Conservation (phyloP, 805 yeast genomes). For the Lachancea thermotolerans region DNA sequence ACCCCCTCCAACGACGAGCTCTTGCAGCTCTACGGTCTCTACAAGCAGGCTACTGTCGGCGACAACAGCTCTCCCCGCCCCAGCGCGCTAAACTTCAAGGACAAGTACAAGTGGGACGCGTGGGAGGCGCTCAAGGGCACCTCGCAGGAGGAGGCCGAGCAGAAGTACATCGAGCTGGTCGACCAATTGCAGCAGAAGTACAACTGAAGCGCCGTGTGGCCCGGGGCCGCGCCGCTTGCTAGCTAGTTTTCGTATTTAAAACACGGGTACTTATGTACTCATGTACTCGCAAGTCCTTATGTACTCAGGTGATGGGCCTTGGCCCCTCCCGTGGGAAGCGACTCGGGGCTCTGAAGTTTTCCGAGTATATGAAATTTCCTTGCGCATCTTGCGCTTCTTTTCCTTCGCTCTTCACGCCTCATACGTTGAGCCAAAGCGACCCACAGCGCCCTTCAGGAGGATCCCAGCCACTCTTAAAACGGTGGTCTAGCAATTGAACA, state of each 20-base stretch:
- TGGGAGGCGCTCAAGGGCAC: conserved; percentile 88
- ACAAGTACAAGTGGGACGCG: conserved; percentile 96
- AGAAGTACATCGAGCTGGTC: conserved; percentile 64
- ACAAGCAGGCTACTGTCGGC: conserved; percentile 96
- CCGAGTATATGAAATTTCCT: too few species aligned
- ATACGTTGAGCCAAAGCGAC: too few species aligned
- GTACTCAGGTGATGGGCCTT: too few species aligned
- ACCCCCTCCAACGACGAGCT: conserved; percentile 86
- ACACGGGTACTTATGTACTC: not conserved
- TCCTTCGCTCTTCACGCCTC: too few species aligned
- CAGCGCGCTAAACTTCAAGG: conserved; percentile 86
- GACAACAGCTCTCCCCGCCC: conserved; percentile 87
- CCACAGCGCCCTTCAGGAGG: too few species aligned
- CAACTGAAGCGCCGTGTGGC: conserved; percentile 6
- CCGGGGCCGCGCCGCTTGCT: not conserved
- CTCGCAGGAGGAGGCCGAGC: conserved; percentile 85
- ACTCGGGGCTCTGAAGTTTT: too few species aligned
- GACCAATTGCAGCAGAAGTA: conserved; percentile 54
- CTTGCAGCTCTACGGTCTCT: conserved; percentile 80
- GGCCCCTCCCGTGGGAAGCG: too few species aligned
- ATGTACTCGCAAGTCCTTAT: not conserved
- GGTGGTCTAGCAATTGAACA: too few species aligned
- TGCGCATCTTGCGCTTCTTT: too few species aligned
- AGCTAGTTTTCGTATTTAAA: too few species aligned
- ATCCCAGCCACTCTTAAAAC: too few species aligned